Evolutionary conservation across 176 grass and related monocot genomes (phyloP).

Genomic region (Elymus sibiricus): DNA sequence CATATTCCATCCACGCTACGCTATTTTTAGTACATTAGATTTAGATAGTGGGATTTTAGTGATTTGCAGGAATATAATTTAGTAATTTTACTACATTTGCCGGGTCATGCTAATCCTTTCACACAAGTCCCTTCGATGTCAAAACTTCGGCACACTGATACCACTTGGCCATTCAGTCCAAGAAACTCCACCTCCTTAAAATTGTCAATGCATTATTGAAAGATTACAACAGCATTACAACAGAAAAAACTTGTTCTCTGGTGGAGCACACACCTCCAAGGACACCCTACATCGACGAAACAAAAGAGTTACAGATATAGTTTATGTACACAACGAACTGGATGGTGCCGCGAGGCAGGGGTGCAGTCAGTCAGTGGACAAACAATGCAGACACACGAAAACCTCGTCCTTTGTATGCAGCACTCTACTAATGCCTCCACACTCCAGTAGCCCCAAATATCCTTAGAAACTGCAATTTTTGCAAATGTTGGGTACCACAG

Average conservation of each 20-base stretch:
- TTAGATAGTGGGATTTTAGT: no score
- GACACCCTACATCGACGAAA: conserved; percentile 21
- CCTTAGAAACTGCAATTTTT: not conserved
- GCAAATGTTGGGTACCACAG: not conserved
- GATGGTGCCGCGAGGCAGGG: not conserved
- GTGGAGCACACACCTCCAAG: not conserved
- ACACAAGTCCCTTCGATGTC: no score
- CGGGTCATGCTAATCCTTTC: no score
- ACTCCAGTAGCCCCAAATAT: not conserved
- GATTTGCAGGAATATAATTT: no score
- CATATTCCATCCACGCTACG: no score
- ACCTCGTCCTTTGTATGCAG: conserved; percentile 11
- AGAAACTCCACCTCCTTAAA: conserved; percentile 6
- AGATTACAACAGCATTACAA: conserved; percentile 24
- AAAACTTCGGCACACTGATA: no score
- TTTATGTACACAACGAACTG: conserved; percentile 44
- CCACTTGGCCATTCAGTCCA: no score
- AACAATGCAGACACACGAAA: conserved; percentile 30
- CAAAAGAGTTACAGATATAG: conserved; percentile 38
- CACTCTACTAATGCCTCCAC: conserved; percentile 9
- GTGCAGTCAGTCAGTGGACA: not conserved
- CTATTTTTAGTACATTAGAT: no score
- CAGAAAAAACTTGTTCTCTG: conserved; percentile 12
- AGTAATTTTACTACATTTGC: no score
- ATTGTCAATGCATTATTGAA: conserved; percentile 34